These are phyloP conservation scores for Pavlovales sp. DNA, from an alignment of 208 protist genomes.

Conservation along the genomic window DNA sequence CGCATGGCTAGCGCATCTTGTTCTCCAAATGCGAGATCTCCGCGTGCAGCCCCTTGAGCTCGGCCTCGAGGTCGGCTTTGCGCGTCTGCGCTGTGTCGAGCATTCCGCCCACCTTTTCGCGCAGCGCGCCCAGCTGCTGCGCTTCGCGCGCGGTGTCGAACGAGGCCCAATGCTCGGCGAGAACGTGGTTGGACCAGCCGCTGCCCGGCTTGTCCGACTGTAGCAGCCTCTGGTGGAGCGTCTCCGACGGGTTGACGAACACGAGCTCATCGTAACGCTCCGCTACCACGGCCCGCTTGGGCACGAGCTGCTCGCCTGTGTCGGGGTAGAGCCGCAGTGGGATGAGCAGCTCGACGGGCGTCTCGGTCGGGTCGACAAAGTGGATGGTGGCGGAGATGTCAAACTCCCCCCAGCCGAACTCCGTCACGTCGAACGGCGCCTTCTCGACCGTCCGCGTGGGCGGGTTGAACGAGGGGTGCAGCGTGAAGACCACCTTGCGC, in stretches of 20 bases:
- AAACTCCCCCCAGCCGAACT: conserved; percentile 60
- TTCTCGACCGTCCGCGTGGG: conserved; percentile 25
- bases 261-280: conserved; percentile 33
- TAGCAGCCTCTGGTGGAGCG: not conserved
- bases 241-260: not conserved
- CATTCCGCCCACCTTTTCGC: not conserved
- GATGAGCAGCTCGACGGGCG: conserved; percentile 53
- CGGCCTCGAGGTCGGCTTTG: not conserved
- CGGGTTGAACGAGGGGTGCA: conserved; percentile 21
- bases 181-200: not conserved
- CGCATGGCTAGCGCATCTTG: conserved; percentile 4
- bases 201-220: not conserved
- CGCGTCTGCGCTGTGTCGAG: not conserved
- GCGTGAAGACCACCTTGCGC: not conserved
- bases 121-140: not conserved
- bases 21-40: not conserved
- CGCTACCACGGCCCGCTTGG: not conserved
- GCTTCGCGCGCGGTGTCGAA: not conserved
- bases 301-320: not conserved
- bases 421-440: conserved; percentile 53
- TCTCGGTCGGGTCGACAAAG: conserved; percentile 48
- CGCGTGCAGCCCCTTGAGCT: not conserved
- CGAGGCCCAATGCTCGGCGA: not conserved
- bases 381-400: conserved; percentile 50
- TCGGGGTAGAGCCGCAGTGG: conserved; percentile 48